Conservation (phyloP, 495 filamentous ascomycete genomes). For the Penicillium bialowiezense region DNA sequence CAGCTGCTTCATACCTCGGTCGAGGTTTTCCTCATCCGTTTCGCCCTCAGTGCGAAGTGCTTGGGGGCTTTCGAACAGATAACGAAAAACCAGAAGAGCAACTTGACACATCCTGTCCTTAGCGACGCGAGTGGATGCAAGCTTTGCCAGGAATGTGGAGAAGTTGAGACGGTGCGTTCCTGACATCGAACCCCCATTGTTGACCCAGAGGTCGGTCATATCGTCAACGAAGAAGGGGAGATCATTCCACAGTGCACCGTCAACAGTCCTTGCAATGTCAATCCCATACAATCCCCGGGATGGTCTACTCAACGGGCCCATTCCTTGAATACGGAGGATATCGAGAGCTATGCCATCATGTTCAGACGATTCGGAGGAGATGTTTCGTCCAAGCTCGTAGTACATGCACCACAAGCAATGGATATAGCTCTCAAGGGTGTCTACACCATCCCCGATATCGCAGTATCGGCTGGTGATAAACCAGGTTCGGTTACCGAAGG, state of each 20-base stretch:
- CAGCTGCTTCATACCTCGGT: conserved; percentile 6
- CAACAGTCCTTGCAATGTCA: conserved; percentile 17
- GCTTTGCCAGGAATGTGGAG: conserved; percentile 16
- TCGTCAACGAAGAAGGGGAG: conserved; percentile 20
- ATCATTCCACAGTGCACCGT: conserved; percentile 21
- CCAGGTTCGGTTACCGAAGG: conserved; percentile 16
- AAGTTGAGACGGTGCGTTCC: conserved; percentile 20
- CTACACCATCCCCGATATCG: conserved; percentile 15
- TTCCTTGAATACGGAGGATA: conserved; percentile 21
- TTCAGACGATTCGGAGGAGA: conserved; percentile 12
- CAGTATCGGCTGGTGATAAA: conserved; percentile 16
- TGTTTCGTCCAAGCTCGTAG: conserved; percentile 14
- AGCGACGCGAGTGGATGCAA: conserved; percentile 15
- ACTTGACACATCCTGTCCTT: conserved; percentile 19
- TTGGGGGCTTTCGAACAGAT: conserved; percentile 8
- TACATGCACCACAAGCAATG: conserved; percentile 22
- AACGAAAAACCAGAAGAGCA: conserved; percentile 16
- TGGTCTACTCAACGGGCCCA: conserved; percentile 16
- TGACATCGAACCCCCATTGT: conserved; percentile 10
- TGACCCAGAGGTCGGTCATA: conserved; percentile 17
- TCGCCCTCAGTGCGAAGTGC: conserved; percentile 11
- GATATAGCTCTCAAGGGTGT: conserved; percentile 12
- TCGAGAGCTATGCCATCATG: conserved; percentile 21
- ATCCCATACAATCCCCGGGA: conserved; percentile 7
- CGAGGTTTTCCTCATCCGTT: conserved; percentile 15